Conservation (phyloP, 2,329 filamentous ascomycete species). For the Aspergillus sp. region DNA sequence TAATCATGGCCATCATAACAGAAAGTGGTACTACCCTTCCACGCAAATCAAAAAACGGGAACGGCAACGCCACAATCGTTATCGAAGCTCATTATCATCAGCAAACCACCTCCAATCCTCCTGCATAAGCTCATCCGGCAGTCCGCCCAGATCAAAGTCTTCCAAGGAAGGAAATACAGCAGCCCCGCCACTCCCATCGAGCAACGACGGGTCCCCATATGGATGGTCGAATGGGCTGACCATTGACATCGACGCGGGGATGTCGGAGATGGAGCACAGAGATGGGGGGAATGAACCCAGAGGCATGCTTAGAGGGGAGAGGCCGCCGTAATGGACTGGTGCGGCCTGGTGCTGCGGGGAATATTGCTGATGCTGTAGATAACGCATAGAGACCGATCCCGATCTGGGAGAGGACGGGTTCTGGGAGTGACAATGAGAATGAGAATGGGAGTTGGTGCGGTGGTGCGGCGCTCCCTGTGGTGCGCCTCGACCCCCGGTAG, state of each 20-base stretch:
- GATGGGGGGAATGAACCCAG: constrained; percentile 8
- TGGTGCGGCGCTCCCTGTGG: constrained; percentile 7
- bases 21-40: too few relatives aligned
- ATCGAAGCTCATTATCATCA: neutral
- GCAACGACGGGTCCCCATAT: constrained; percentile 49
- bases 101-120: constrained; percentile 13
- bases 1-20: too few relatives aligned
- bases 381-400: neutral
- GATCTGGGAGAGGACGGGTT: neutral
- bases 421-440: neutral
- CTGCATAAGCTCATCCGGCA: constrained; percentile 2
- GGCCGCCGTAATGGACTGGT: neutral
- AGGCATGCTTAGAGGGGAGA: constrained; percentile 4
- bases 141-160: constrained; percentile 2
- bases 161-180: constrained; percentile 9
- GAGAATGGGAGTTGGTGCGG: neutral
- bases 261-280: constrained; percentile 9
- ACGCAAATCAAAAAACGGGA: too few relatives aligned
- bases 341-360: neutral
- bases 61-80: neutral
- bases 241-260: constrained; percentile 9
- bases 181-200: constrained; percentile 2
- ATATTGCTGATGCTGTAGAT: neutral
- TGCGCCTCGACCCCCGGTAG: constrained; percentile 6
- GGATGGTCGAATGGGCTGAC: constrained; percentile 8